Evolutionary conservation across 2,329 filamentous ascomycete species (phyloP).

Genomic region (Calonectria hawksworthii): DNA sequence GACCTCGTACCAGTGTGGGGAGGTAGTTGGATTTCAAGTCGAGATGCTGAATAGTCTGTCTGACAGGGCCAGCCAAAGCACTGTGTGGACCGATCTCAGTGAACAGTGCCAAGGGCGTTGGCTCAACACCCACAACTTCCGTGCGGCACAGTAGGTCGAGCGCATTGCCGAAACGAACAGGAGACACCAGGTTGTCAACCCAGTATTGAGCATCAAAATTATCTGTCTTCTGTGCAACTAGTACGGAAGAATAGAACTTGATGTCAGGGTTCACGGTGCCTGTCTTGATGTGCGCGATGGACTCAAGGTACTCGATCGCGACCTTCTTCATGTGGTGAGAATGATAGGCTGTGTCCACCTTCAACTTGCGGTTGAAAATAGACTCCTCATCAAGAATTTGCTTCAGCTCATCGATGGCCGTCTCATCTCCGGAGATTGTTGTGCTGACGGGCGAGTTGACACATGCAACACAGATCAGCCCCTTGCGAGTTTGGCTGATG

Average conservation of each 20-base stretch:
- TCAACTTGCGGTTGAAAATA: conserved; percentile 49
- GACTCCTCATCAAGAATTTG: conserved; percentile 48
- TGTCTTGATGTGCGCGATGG: conserved; percentile 33
- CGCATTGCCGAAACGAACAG: conserved; percentile 44
- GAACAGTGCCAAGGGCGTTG: conserved; percentile 26
- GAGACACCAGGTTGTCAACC: conserved; percentile 46
- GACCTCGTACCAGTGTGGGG: conserved; percentile 14
- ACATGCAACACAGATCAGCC: conserved; percentile 50
- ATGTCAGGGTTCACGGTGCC: conserved; percentile 3
- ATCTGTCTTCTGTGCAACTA: not conserved
- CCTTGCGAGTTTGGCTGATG: conserved; percentile 35
- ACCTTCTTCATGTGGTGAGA: conserved; percentile 52
- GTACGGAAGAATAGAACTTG: conserved; percentile 39
- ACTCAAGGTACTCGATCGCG: conserved; percentile 40
- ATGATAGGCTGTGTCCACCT: conserved; percentile 58
- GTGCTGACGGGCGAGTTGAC: conserved; percentile 53
- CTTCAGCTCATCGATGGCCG: conserved; percentile 46
- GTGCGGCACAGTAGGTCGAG: conserved; percentile 29
- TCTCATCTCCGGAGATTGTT: conserved; percentile 53
- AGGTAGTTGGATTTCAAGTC: conserved; percentile 31
- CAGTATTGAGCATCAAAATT: conserved; percentile 40
- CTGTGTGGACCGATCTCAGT: conserved; percentile 45
- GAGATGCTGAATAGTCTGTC: conserved; percentile 38
- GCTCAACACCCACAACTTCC: conserved; percentile 5
- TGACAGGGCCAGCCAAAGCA: conserved; percentile 41